Evolutionary conservation across 1,284 basidiomycete species (phyloP).

Genomic region (Omphalotus olearius): DNA sequence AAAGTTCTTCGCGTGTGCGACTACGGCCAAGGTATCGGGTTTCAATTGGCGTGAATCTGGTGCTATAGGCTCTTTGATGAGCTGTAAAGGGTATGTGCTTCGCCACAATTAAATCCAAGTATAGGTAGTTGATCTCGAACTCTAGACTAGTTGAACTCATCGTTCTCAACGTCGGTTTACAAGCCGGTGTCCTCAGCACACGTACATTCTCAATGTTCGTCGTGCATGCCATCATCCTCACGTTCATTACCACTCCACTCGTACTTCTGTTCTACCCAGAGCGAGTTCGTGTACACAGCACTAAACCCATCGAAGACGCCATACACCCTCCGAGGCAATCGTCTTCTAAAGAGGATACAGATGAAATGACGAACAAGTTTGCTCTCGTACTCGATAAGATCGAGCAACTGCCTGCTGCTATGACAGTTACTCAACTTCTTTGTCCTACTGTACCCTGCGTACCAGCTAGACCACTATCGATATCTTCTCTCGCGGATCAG

Average conservation of each 20-base stretch:
- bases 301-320: slow-evolving; percentile 9
- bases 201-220: slow-evolving; percentile 87
- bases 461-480: background rate
- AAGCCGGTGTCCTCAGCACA: slow-evolving; percentile 74
- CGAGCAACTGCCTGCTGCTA: slow-evolving; percentile 75
- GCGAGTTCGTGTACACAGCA: slow-evolving; percentile 36
- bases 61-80: slow-evolving; percentile 89
- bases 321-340: slow-evolving; percentile 7
- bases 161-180: slow-evolving; percentile 87
- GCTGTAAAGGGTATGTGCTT: slow-evolving; percentile 78
- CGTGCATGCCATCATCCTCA: slow-evolving; percentile 80
- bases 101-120: background rate
- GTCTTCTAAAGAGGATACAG: slow-evolving; percentile 22
- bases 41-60: slow-evolving; percentile 79
- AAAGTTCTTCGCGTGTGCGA: slow-evolving; percentile 72
- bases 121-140: background rate
- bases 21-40: slow-evolving; percentile 58
- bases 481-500: slow-evolving; percentile 18
- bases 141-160: slow-evolving; percentile 81
- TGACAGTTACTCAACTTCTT: slow-evolving; percentile 62
- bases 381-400: slow-evolving; percentile 83
- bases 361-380: slow-evolving; percentile 54
- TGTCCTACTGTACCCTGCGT: slow-evolving; percentile 28
- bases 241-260: slow-evolving; percentile 83
- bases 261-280: slow-evolving; percentile 75